phyloP scores from a whole-genome alignment of 2,329 filamentous ascomycete genomes.

The Ophiocordyceps sinensis region DNA sequence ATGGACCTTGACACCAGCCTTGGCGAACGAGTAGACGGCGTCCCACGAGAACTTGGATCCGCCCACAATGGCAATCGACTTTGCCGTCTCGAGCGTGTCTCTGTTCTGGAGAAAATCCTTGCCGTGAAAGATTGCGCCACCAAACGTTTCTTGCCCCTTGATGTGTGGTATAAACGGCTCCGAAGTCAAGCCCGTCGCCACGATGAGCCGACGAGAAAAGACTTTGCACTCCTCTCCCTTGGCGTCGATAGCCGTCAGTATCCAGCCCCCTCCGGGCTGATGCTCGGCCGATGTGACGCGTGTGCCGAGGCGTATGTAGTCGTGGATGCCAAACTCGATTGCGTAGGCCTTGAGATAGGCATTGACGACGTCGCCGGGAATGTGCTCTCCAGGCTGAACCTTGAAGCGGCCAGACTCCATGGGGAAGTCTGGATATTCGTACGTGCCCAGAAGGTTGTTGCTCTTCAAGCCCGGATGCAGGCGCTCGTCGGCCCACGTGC shows the following conservation, averaged over 20 bases:
- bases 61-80: conserved; percentile 40
- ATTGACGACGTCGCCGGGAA: conserved; percentile 31
- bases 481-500: conserved; percentile 54
- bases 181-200: conserved; percentile 42
- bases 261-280: conserved; percentile 27
- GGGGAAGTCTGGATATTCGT: conserved; percentile 61
- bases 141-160: conserved; percentile 29
- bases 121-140: conserved; percentile 32
- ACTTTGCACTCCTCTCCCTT: conserved; percentile 14
- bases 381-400: conserved; percentile 28
- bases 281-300: conserved; percentile 29
- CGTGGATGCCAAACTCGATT: conserved; percentile 24
- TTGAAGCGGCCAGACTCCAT: conserved; percentile 43
- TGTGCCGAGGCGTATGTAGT: conserved; percentile 23
- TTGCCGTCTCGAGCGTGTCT: conserved; percentile 24
- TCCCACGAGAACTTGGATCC: conserved; percentile 53
- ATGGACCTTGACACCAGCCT: conserved; percentile 38
- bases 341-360: conserved; percentile 32
- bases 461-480: conserved; percentile 56
- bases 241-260: conserved; percentile 15
- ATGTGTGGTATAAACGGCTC: conserved; percentile 30
- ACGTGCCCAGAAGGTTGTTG: conserved; percentile 61
- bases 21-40: conserved; percentile 45
- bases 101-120: conserved; percentile 28
- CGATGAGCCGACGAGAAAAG: conserved; percentile 29